These are phyloP conservation scores for Fragaria ananassa DNA, from an alignment of 306 rosid species.

Conservation along the genomic window DNA sequence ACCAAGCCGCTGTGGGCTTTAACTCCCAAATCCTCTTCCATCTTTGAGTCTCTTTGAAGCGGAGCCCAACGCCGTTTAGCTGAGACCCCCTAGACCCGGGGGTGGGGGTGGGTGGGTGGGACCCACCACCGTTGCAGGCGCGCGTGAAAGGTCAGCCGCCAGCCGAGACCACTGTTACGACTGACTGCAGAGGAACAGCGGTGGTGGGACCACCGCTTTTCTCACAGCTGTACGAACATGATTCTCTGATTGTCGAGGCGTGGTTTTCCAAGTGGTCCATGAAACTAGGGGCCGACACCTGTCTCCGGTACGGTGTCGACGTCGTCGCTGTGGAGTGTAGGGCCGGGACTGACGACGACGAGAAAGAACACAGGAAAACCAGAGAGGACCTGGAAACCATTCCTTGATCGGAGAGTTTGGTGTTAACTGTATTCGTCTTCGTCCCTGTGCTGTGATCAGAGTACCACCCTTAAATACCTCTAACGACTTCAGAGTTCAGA, in stretches of 20 bases:
- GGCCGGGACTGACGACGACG: background rate
- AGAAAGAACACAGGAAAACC: background rate
- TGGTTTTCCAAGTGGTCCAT: conserved; percentile 27
- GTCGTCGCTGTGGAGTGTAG: background rate
- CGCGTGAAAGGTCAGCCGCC: background rate
- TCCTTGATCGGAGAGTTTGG: background rate
- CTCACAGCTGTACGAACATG: conserved; percentile 15
- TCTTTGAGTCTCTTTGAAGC: background rate
- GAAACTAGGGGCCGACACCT: conserved; percentile 4
- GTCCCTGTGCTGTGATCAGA: background rate
- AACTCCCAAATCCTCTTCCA: background rate
- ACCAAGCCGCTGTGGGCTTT: background rate
- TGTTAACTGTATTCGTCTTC: conserved; percentile 3
- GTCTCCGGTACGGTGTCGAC: background rate
- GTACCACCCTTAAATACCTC: background rate
- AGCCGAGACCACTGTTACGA: background rate
- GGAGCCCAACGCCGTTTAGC: background rate
- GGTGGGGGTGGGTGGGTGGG: too few species aligned
- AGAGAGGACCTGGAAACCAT: background rate
- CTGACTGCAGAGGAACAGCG: too few species aligned
- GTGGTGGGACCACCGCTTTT: background rate
- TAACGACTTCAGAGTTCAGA: background rate
- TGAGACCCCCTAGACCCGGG: background rate
- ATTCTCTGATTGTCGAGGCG: background rate
- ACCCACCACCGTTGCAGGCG: background rate